These are phyloP conservation scores for Saussurea involucrata DNA, from an alignment of 129 eudicot species.

Conservation along the genomic window DNA sequence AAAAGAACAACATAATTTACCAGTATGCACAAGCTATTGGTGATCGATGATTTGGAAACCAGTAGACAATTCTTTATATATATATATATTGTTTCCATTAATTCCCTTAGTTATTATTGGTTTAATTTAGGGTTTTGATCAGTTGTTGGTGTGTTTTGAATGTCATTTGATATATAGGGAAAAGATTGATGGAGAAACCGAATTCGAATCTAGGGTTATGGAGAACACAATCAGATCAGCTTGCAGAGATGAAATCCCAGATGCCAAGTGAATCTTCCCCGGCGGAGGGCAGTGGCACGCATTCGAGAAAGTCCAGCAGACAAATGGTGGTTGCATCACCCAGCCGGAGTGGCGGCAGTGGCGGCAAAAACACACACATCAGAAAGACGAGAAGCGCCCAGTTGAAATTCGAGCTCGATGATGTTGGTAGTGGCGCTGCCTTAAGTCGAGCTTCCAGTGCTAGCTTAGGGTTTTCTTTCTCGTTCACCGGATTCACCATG, in stretches of 20 bases:
- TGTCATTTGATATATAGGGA: slow-evolving; percentile 2
- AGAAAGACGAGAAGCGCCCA: slow-evolving; percentile 90
- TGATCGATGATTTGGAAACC: no score
- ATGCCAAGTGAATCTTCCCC: slow-evolving; percentile 27
- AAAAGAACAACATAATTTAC: no score
- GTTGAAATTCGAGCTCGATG: slow-evolving; percentile 71
- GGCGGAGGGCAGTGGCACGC: slow-evolving; percentile 39
- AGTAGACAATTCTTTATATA: no score
- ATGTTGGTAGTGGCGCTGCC: slow-evolving; percentile 82
- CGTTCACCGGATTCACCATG: slow-evolving; percentile 82
- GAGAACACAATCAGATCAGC: slow-evolving; percentile 83
- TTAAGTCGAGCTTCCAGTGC: slow-evolving; percentile 96
- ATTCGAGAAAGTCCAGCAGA: slow-evolving; percentile 74
- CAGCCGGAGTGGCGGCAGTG: slow-evolving; percentile 40
- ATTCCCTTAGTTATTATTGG: not conserved
- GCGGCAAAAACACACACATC: slow-evolving; percentile 60
- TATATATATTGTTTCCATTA: not conserved
- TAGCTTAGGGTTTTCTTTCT: slow-evolving; percentile 84
- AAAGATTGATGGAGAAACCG: slow-evolving; percentile 40
- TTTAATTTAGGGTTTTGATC: not conserved
- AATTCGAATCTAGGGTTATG: slow-evolving; percentile 42
- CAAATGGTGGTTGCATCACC: slow-evolving; percentile 47
- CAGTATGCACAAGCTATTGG: no score
- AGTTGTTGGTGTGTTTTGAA: not conserved
- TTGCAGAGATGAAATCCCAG: slow-evolving; percentile 65